Percentiles rank a stretch among this genome's conserved stretches.
phyloP scores from a whole-genome alignment of 345 rosid genomes.

The Litchi chinensis region DNA sequence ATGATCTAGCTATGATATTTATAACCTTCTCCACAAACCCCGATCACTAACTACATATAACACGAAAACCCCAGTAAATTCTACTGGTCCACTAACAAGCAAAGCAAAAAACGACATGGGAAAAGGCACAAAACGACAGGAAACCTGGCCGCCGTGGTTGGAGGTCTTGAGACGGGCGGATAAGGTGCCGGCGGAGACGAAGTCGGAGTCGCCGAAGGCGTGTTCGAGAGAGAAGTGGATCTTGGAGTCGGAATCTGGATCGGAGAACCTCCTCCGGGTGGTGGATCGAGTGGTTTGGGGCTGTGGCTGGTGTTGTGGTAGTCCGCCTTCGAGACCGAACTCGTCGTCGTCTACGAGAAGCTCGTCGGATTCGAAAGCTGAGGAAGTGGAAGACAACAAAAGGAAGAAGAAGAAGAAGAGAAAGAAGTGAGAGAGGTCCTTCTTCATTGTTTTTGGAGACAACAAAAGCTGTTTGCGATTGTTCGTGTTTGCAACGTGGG shows the following conservation, averaged over 20 bases:
- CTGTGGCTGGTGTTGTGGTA: slow-evolving; percentile 23
- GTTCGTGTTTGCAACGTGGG: too few relatives aligned
- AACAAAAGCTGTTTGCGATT: too few relatives aligned
- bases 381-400: slow-evolving; percentile 19
- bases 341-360: slow-evolving; percentile 84
- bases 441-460: slow-evolving; percentile 23
- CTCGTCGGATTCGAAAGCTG: slow-evolving; percentile 83
- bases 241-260: slow-evolving; percentile 88
- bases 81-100: background rate
- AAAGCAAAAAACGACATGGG: background rate
- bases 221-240: slow-evolving; percentile 90
- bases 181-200: slow-evolving; percentile 81
- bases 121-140: background rate
- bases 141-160: slow-evolving; percentile 85
- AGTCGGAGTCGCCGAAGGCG: slow-evolving; percentile 88
- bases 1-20: background rate
- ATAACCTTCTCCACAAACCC: background rate
- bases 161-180: slow-evolving; percentile 91
- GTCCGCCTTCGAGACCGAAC: slow-evolving; percentile 67
- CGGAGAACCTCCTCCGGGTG: slow-evolving; percentile 58
- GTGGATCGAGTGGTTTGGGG: slow-evolving; percentile 35
- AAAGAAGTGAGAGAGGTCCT: slow-evolving; percentile 16
- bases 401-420: slow-evolving; percentile 22
- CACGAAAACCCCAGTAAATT: background rate
- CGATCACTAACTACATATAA: background rate